Base-by-base conservation (phyloP, 2,329 filamentous ascomycete genomes). In the Tolypocladium pustulatum region DNA sequence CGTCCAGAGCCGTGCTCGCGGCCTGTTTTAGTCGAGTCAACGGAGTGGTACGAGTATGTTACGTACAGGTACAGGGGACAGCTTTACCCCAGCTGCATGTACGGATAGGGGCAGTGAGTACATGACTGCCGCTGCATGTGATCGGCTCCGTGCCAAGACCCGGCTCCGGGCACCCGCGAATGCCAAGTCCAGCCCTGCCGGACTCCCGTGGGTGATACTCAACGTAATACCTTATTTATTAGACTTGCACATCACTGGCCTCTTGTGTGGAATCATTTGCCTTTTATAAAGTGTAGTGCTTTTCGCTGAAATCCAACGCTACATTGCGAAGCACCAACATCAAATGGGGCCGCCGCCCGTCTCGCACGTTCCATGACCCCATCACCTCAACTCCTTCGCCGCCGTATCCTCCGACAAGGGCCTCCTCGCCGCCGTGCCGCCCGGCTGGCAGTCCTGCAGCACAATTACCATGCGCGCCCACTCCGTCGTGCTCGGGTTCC, bases 401-500 rank as follows among this genome's bases (percentile, higher is more conserved):
- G 9, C 20, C 49, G 30, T 7, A 2, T 52, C 49, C 30, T 8
- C 49, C 4, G 30, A 36, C 20, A 22, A 9, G 4, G 49, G 2
- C 30, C 30, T 15, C 49, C 49, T 13, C 49, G 49, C 49, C 30
- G 49, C 46, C 36, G 53, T 9, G 8, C 22, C 54, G 34, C 37
- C 54, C 17, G 15, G 56, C 49, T 63, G 58, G 60, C 64, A 66
- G 55, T 75, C 74, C 65, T 76, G 73, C 53, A 78, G 64, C 13
- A 76, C 72, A 68, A 78, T 68, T 67, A 68, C 60, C 69, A 81
- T 74, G 17, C 79, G 67, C 20, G 76, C 71, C 79, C 78, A 81
- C 55, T 76, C 73, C 17, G 73, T 78, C 54, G 68, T 61, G 60
- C 74, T 78, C 20, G 70, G 66, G 59, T 83, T 83, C 55, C 72